These are phyloP conservation scores for Sporobolus alterniflorus DNA, from an alignment of 202 grass and related monocot genomes.

Conservation along the genomic window DNA sequence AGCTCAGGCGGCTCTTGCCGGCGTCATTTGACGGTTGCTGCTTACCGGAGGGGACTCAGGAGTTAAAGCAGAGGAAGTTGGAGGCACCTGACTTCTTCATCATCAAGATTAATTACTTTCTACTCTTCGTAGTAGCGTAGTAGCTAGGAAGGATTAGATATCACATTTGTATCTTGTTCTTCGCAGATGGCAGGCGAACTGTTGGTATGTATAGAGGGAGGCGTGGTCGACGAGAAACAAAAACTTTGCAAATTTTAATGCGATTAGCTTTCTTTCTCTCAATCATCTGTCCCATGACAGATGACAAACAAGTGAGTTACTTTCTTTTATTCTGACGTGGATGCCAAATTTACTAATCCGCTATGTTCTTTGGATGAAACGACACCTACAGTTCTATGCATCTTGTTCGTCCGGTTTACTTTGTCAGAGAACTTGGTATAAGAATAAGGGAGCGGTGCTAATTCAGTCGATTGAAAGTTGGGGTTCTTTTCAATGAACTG, in stretches of 20 bases:
- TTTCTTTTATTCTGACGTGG: constrained; percentile 1
- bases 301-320: constrained; percentile 1
- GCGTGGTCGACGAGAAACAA: neutral
- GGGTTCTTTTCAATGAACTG: too few relatives aligned
- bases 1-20: constrained; percentile 49
- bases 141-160: too few relatives aligned
- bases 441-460: too few relatives aligned
- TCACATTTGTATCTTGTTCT: neutral
- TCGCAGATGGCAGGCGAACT: neutral
- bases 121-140: neutral
- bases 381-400: neutral
- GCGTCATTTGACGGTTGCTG: constrained; percentile 18
- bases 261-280: neutral
- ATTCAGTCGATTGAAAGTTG: too few relatives aligned
- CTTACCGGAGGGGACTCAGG: constrained; percentile 30
- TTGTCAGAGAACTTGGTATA: neutral
- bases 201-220: constrained; percentile 5
- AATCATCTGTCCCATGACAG: neutral
- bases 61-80: constrained; percentile 39
- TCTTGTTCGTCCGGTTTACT: constrained; percentile 9
- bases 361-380: constrained; percentile 28
- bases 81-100: constrained; percentile 27
- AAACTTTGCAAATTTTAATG: neutral
- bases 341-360: neutral
- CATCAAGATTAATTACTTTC: neutral